phyloP scores from a whole-genome alignment of 805 yeast species.

The Hanseniaspora guilliermondii region DNA sequence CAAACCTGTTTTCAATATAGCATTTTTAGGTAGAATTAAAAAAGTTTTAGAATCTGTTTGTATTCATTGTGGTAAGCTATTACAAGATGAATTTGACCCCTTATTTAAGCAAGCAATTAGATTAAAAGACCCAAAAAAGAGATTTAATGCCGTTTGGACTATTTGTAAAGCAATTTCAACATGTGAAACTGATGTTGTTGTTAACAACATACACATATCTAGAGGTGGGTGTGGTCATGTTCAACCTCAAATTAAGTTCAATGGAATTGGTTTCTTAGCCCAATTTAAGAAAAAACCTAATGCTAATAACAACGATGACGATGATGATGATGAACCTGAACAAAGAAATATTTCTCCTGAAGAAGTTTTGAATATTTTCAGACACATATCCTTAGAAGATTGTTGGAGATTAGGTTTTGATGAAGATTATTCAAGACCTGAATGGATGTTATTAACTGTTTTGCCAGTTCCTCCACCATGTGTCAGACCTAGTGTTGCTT shows the following conservation, averaged over 20 bases:
- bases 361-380: constrained; percentile 82
- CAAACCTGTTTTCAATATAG: constrained; percentile 96
- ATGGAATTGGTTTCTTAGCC: constrained; percentile 91
- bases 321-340: constrained; percentile 84
- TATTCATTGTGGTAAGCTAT: constrained; percentile 94
- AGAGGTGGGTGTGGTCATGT: constrained; percentile 98
- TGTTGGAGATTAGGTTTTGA: constrained; percentile 74
- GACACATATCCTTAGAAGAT: constrained; percentile 79
- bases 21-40: constrained; percentile 84
- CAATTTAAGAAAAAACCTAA: constrained; percentile 68
- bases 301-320: constrained; percentile 43
- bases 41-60: constrained; percentile 94
- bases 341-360: constrained; percentile 76
- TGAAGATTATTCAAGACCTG: constrained; percentile 95
- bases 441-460: constrained; percentile 96
- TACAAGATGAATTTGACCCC: constrained; percentile 61
- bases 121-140: constrained; percentile 85
- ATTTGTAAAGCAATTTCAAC: constrained; percentile 83
- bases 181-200: constrained; percentile 77
- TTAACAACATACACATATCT: constrained; percentile 43
- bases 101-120: constrained; percentile 76
- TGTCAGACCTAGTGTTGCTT: constrained; percentile 95
- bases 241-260: constrained; percentile 91
- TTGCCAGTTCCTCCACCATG: constrained; percentile 99
- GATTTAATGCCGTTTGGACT: constrained; percentile 95